Evolutionary conservation across 208 protist genomes (phyloP).

Genomic region (Naegleria fowleri): DNA sequence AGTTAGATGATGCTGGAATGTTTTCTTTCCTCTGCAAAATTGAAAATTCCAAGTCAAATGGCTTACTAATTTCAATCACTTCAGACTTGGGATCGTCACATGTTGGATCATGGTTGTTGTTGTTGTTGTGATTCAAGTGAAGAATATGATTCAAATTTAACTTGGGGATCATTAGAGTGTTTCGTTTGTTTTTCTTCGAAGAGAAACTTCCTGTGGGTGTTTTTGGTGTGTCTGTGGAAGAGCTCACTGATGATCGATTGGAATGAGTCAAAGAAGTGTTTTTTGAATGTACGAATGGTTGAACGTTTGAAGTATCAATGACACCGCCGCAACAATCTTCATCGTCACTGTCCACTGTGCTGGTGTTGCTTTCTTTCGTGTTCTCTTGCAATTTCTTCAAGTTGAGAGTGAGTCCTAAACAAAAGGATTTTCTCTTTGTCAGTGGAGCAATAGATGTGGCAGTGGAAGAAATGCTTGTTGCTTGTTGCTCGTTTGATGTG

Average conservation of each 20-base stretch:
- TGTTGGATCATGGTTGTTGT: background rate
- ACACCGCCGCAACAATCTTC: background rate
- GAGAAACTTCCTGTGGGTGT: background rate
- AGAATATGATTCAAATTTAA: background rate
- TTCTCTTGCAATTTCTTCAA: background rate
- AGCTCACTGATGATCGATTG: no score
- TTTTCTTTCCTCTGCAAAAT: background rate
- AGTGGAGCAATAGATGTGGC: background rate
- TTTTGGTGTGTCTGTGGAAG: background rate
- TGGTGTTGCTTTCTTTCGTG: background rate
- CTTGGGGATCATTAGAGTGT: background rate
- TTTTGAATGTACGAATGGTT: no score
- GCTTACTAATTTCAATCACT: background rate
- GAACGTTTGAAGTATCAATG: background rate
- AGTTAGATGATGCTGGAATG: background rate
- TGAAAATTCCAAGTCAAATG: background rate
- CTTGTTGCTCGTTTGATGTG: no score
- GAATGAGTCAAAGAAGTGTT: no score
- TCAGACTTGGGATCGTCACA: background rate
- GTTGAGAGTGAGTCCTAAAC: background rate
- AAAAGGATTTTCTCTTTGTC: background rate
- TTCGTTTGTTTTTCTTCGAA: background rate
- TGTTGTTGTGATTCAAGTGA: no score
- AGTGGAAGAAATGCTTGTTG: background rate
- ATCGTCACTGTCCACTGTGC: background rate